Evolutionary conservation across 1,284 basidiomycete species (phyloP).

Genomic region (Calocybe gambosa): DNA sequence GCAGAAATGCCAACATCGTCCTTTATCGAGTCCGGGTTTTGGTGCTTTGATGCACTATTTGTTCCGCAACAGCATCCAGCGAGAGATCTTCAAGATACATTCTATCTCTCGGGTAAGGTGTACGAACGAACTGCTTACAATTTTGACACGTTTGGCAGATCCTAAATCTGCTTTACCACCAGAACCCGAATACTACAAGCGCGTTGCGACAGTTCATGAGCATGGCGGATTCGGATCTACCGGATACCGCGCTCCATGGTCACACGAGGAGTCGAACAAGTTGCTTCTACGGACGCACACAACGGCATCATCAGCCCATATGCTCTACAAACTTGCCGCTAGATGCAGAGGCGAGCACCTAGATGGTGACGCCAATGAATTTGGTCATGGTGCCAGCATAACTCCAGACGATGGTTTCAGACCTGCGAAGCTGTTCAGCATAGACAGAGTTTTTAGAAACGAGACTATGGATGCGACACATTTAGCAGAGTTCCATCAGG

Average conservation of each 20-base stretch:
- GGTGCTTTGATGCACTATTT: slow-evolving; percentile 99
- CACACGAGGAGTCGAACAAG: slow-evolving; percentile 84
- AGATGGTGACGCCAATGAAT: slow-evolving; percentile 35
- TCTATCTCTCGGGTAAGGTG: slow-evolving; percentile 87
- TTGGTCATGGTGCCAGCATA: slow-evolving; percentile 31
- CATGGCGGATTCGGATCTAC: slow-evolving; percentile 90
- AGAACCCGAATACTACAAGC: slow-evolving; percentile 82
- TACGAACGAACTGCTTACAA: slow-evolving; percentile 1
- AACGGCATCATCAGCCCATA: slow-evolving; percentile 90
- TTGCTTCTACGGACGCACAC: slow-evolving; percentile 96
- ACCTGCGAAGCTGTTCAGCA: slow-evolving; percentile 96
- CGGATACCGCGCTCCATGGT: slow-evolving; percentile 99
- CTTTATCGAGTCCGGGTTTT: slow-evolving; percentile 98
- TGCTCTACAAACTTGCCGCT: slow-evolving; percentile 91
- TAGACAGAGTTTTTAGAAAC: slow-evolving; percentile 98
- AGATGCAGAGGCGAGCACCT: slow-evolving; percentile 60
- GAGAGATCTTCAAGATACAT: slow-evolving; percentile 97
- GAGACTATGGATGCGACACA: slow-evolving; percentile 99
- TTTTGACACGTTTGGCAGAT: slow-evolving; percentile 44
- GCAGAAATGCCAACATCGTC: slow-evolving; percentile 99
- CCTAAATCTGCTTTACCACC: slow-evolving; percentile 76
- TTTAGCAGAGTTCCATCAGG: slow-evolving; percentile 98
- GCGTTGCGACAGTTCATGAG: slow-evolving; percentile 87
- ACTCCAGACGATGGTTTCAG: slow-evolving; percentile 74
- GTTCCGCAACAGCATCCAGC: slow-evolving; percentile 99